Base-by-base conservation (phyloP, 257 asterid species). In the Przewalskia tangutica region DNA sequence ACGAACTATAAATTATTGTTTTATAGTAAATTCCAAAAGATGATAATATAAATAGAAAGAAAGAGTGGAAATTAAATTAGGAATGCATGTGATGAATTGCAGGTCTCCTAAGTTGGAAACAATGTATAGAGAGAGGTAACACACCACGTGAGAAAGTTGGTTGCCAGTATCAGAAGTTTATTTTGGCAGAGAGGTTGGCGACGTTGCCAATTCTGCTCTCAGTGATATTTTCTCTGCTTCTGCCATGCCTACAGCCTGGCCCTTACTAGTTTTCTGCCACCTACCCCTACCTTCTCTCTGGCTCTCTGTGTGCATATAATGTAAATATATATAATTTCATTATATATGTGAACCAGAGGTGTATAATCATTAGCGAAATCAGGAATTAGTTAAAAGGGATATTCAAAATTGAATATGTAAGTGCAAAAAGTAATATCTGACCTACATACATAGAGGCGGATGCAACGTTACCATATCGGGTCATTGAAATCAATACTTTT, bases 221-320 rank as follows among this genome's bases (percentile, higher is more conserved):
- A 34, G 48, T 44, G 11, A 2, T 11, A 62, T 62, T 38, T 56
- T 66, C 71, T 10, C 82, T 78, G 82, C 82, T 16, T 79, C 58
- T 34, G 42, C 82, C 84, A 73, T 80, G 42, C 81, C 73, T 83
- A 84, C 84, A 84, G 84, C 77, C 86, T 84, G 84, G 70, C 58
- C 79, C 48, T 71, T 71, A 6, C 78, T 71, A 44, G 6, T 48
- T 18, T 20, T 73, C 79, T 73, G 79, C 79, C 60, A 73, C 38
- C 71, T 54, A 62, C 55, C 38, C 38, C 82, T 71, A 10, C 20
- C 42, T 70, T 38, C 14, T 58, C 32, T 58, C 64, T 58, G 76
- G 76, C 76, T 51, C 14, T 50, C 0, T 50, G 16, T 50, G 2
- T 58, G 0, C 23, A n/a, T 18, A 58, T 58, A 58, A 55, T 58